Conservation (phyloP, 805 yeast genomes). For the Kluyveromyces dobzhanskii region DNA sequence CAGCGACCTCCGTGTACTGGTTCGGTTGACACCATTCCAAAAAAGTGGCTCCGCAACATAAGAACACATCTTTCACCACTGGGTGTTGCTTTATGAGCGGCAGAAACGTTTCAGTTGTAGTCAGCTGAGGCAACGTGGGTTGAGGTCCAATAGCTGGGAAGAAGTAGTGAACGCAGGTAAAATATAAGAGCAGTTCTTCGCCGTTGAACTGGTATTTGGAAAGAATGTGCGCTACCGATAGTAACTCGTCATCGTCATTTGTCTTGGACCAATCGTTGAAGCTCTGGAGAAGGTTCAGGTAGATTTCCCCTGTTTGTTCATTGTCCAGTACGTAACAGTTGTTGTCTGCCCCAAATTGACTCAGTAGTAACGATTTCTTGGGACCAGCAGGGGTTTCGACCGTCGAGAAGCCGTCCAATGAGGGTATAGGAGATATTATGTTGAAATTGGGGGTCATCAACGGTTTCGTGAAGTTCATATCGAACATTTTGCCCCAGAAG, state of each 20-base stretch:
- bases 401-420: not conserved
- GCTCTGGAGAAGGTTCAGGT: slow-evolving; percentile 6
- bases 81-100: slow-evolving; percentile 13
- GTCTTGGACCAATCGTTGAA: slow-evolving; percentile 7
- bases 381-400: not conserved
- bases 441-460: slow-evolving; percentile 5
- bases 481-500: slow-evolving; percentile 7
- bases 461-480: slow-evolving; percentile 5
- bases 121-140: slow-evolving; percentile 13
- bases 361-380: not conserved
- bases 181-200: slow-evolving; percentile 12
- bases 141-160: slow-evolving; percentile 17
- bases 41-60: slow-evolving; percentile 18
- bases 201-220: slow-evolving; percentile 7
- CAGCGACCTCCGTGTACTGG: slow-evolving; percentile 12
- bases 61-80: slow-evolving; percentile 12
- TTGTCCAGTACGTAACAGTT: slow-evolving; percentile 4
- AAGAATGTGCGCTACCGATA: slow-evolving; percentile 3
- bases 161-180: slow-evolving; percentile 14
- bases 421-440: slow-evolving; percentile 2
- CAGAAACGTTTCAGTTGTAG: slow-evolving; percentile 14
- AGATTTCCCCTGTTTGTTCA: slow-evolving; percentile 7
- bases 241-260: not conserved
- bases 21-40: slow-evolving; percentile 16
- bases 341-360: not conserved